phyloP scores from a whole-genome alignment of 73 alveolate genomes.

The Tetrahymena elliotti region DNA sequence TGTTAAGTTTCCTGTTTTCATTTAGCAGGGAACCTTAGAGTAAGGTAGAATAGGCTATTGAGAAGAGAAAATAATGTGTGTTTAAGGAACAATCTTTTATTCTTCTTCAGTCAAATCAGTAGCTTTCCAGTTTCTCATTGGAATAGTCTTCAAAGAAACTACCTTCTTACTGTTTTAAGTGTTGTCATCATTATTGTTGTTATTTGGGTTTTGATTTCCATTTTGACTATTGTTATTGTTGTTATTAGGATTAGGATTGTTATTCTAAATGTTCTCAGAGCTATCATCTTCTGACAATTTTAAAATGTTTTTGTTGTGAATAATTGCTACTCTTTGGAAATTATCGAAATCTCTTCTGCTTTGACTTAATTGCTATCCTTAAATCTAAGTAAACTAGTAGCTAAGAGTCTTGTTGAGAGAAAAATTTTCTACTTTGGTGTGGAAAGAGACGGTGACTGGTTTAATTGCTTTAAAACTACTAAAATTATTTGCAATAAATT shows the following conservation, averaged over 20 bases:
- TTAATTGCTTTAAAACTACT: background rate
- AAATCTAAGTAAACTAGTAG: background rate
- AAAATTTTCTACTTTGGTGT: background rate
- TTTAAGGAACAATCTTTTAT: background rate
- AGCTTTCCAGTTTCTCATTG: slow-evolving; percentile 7
- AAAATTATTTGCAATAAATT: background rate
- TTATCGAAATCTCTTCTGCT: background rate
- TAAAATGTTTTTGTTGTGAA: background rate
- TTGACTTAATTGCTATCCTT: background rate
- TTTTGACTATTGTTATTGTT: background rate
- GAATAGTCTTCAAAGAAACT: slow-evolving; percentile 6
- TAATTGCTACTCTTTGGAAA: background rate
- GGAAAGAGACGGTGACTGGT: background rate
- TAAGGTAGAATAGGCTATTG: slow-evolving; percentile 29
- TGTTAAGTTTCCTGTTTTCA: slow-evolving; percentile 4
- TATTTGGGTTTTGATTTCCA: background rate
- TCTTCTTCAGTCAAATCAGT: slow-evolving; percentile 1
- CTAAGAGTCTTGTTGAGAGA: background rate
- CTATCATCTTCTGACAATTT: background rate
- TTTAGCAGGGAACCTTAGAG: slow-evolving; percentile 13
- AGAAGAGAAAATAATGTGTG: slow-evolving; percentile 13
- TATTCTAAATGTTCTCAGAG: background rate
- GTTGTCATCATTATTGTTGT: background rate
- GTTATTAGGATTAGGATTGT: background rate
- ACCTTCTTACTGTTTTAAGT: background rate